These are phyloP conservation scores for Fusarium sp. DNA, from an alignment of 2,329 filamentous ascomycete genomes.

Conservation along the genomic window DNA sequence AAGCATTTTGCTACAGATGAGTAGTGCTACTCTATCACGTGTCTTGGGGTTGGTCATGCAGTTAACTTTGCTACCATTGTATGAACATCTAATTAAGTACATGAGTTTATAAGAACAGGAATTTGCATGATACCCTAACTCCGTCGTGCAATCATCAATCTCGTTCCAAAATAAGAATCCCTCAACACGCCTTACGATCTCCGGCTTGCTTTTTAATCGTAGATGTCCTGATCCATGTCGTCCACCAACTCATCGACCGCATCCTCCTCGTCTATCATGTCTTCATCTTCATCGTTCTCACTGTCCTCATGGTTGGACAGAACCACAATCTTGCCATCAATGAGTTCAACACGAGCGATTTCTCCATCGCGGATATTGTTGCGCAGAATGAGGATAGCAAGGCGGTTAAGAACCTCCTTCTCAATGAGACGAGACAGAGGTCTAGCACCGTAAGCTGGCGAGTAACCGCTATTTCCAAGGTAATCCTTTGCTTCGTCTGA, in stretches of 20 bases:
- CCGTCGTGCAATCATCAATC: constrained; percentile 36
- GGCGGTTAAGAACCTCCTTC: constrained; percentile 93
- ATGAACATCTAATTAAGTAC: constrained; percentile 15
- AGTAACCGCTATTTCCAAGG: constrained; percentile 90
- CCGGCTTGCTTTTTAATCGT: constrained; percentile 49
- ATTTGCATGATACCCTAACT: constrained; percentile 14
- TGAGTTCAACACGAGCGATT: constrained; percentile 79
- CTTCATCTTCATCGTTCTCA: constrained; percentile 70
- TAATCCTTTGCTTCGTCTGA: constrained; percentile 91
- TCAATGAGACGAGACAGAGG: constrained; percentile 92
- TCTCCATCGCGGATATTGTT: constrained; percentile 89
- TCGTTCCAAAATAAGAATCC: constrained; percentile 11
- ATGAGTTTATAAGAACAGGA: constrained; percentile 12
- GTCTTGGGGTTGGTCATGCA: not conserved
- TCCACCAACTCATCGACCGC: constrained; percentile 75
- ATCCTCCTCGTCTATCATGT: constrained; percentile 79
- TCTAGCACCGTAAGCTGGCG: constrained; percentile 92
- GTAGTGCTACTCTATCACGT: not conserved
- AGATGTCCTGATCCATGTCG: constrained; percentile 71
- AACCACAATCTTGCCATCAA: constrained; percentile 83
- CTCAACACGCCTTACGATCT: constrained; percentile 2
- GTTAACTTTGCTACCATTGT: constrained; percentile 15
- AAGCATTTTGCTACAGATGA: not conserved
- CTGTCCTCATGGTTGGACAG: constrained; percentile 81
- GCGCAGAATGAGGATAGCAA: constrained; percentile 90